Conservation (phyloP, 2,329 filamentous ascomycete genomes). For the Fusarium sp. region DNA sequence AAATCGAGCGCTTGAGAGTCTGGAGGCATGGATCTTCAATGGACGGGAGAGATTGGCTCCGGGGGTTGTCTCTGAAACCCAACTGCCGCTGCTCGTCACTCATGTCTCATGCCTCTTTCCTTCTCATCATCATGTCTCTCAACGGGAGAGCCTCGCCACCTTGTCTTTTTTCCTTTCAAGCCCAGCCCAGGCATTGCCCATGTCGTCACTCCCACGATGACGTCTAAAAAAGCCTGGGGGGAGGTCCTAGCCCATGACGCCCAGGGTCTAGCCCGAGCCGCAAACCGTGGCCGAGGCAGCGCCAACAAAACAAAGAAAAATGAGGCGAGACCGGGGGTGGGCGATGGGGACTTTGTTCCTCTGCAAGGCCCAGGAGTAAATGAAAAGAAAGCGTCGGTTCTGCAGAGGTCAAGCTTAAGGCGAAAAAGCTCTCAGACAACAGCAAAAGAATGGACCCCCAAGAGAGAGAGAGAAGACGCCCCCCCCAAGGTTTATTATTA, state of each 20-base stretch:
- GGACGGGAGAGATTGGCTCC: constrained; percentile 6
- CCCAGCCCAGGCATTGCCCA: not conserved
- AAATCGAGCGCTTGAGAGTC: constrained; percentile 2
- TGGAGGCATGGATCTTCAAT: constrained; percentile 26
- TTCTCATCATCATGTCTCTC: not conserved
- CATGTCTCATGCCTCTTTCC: constrained; percentile 15
- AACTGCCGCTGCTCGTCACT: constrained; percentile 3
- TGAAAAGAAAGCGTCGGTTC: not conserved
- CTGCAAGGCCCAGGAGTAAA: not conserved
- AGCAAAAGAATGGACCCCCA: not conserved
- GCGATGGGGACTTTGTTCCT: too few relatives aligned
- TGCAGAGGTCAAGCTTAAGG: not conserved
- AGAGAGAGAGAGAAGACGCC: not conserved
- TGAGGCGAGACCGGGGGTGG: not conserved
- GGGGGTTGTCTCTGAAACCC: not conserved
- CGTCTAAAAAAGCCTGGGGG: constrained; percentile 17
- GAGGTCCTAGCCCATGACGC: constrained; percentile 14
- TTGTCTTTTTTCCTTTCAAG: not conserved
- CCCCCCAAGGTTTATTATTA: not conserved
- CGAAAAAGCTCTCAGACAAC: not conserved
- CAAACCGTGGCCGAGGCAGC: not conserved
- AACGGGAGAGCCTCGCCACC: constrained; percentile 2
- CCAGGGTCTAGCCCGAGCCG: constrained; percentile 29
- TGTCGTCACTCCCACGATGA: constrained; percentile 33
- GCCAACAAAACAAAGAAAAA: not conserved